Conservation (phyloP, 805 yeast genomes). For the Suhomyces sp. region DNA sequence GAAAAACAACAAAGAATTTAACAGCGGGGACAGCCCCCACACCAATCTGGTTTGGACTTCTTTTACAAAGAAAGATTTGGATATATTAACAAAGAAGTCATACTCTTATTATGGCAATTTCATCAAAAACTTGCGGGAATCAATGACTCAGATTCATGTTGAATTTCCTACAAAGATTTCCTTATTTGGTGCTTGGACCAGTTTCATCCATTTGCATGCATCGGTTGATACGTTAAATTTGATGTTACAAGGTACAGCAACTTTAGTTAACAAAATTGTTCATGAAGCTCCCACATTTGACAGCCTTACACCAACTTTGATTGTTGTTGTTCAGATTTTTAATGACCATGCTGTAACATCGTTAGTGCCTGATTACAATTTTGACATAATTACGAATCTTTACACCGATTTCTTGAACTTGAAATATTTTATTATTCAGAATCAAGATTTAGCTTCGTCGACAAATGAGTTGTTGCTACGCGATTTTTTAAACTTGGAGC, state of each 20-base stretch:
- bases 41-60: conserved; percentile 14
- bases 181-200: conserved; percentile 35
- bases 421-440: conserved; percentile 21
- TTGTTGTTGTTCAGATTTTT: conserved; percentile 19
- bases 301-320: conserved; percentile 21
- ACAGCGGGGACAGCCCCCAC: conserved; percentile 1
- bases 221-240: conserved; percentile 32
- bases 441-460: conserved; percentile 8
- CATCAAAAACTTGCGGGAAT: conserved; percentile 33
- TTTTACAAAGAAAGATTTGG: conserved; percentile 30
- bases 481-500: conserved; percentile 26
- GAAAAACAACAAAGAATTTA: background rate
- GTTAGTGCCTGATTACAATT: conserved; percentile 35
- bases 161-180: conserved; percentile 40
- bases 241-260: conserved; percentile 35
- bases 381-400: conserved; percentile 28
- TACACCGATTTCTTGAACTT: conserved; percentile 24
- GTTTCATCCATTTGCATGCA: conserved; percentile 32
- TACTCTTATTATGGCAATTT: conserved; percentile 36
- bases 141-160: conserved; percentile 27
- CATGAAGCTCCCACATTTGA: conserved; percentile 17
- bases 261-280: conserved; percentile 27
- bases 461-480: conserved; percentile 10
- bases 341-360: conserved; percentile 22
- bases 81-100: conserved; percentile 29